phyloP scores from a whole-genome alignment of 140 eudicot genomes.

The Erigeron philadelphicus region DNA sequence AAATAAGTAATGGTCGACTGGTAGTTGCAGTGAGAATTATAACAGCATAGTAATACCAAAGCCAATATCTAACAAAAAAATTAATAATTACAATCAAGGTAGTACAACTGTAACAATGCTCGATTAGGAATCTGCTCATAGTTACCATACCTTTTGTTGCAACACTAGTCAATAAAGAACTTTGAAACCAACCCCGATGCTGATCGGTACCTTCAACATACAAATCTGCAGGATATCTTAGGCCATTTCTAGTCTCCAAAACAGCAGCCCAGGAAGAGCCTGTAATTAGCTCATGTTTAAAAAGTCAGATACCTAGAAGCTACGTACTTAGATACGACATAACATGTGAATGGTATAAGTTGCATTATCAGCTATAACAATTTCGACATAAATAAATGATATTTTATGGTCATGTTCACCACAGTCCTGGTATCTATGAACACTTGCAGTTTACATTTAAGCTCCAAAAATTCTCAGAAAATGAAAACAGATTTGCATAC shows the following conservation, averaged over 20 bases:
- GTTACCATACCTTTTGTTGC: slow-evolving; percentile 68
- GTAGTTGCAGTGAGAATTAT: not conserved
- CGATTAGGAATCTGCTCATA: not conserved
- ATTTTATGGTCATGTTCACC: not conserved
- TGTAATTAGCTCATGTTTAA: slow-evolving; percentile 24
- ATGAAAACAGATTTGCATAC: not conserved
- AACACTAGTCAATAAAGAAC: slow-evolving; percentile 89
- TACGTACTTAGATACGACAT: not conserved
- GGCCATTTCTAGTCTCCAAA: slow-evolving; percentile 63
- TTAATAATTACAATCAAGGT: not conserved
- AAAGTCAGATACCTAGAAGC: not conserved
- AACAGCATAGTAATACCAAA: slow-evolving; percentile 1
- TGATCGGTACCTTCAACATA: slow-evolving; percentile 98
- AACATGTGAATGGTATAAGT: not conserved
- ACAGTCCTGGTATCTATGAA: not conserved
- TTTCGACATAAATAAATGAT: not conserved
- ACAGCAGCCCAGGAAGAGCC: slow-evolving; percentile 99
- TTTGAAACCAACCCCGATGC: slow-evolving; percentile 99
- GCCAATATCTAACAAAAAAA: not conserved
- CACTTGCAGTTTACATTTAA: not conserved
- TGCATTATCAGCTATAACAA: not conserved
- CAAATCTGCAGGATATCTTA: slow-evolving; percentile 83
- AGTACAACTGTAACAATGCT: not conserved
- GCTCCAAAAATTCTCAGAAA: too few relatives aligned
- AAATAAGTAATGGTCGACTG: not conserved